These are phyloP conservation scores for Sutorius australiensis DNA, from an alignment of 768 basidiomycete genomes.

Conservation along the genomic window DNA sequence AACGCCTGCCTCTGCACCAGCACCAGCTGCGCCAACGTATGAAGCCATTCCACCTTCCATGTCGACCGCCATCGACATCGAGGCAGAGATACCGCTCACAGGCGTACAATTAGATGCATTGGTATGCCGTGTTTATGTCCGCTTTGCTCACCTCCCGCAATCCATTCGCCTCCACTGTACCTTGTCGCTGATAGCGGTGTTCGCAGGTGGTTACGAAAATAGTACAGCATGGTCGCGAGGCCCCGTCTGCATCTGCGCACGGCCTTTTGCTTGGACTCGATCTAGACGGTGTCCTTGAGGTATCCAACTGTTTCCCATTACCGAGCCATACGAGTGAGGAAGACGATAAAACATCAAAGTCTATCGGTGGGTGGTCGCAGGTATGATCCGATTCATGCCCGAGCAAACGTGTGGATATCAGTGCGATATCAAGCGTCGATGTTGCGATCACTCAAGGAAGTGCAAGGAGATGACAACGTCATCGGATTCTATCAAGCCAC, in stretches of 20 bases:
- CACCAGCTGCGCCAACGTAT: slow-evolving; percentile 63
- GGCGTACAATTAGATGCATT: slow-evolving; percentile 82
- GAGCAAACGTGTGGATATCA: slow-evolving; percentile 27
- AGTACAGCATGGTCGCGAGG: slow-evolving; percentile 85
- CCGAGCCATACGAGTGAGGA: slow-evolving; percentile 72
- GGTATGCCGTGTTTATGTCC: slow-evolving; percentile 45
- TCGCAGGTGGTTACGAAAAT: slow-evolving; percentile 87
- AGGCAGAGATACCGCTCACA: slow-evolving; percentile 80
- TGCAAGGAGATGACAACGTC: slow-evolving; percentile 85
- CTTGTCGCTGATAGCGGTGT: slow-evolving; percentile 16
- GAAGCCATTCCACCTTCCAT: slow-evolving; percentile 90
- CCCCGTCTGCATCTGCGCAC: slow-evolving; percentile 66
- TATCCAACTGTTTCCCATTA: slow-evolving; percentile 87
- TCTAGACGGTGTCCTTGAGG: slow-evolving; percentile 84
- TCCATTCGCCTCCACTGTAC: background rate
- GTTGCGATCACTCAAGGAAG: slow-evolving; percentile 86
- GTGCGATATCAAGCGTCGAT: slow-evolving; percentile 81
- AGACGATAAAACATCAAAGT: slow-evolving; percentile 77
- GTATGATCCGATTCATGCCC: slow-evolving; percentile 2
- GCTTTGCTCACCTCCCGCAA: background rate
- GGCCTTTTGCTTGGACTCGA: slow-evolving; percentile 90
- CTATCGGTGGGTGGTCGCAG: slow-evolving; percentile 50
- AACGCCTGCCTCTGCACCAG: slow-evolving; percentile 52
- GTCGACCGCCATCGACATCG: slow-evolving; percentile 90
- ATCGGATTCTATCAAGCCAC: slow-evolving; percentile 95